Evolutionary conservation across 495 filamentous ascomycete genomes (phyloP).

Genomic region (Hypoxylon lienhwacheense): DNA sequence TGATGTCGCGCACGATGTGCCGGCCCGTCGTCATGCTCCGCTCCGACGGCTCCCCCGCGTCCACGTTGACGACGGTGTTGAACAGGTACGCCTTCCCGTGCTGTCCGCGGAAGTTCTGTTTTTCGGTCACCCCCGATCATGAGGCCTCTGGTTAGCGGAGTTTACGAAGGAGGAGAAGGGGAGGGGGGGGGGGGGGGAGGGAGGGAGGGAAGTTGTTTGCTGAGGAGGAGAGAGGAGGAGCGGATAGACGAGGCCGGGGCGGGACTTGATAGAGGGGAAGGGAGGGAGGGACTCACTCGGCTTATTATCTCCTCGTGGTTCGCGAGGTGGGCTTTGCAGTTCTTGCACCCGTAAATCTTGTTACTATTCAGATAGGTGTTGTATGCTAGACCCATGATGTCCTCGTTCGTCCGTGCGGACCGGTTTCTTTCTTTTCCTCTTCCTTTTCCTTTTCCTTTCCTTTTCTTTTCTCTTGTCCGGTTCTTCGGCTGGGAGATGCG

Average conservation of each 20-base stretch:
- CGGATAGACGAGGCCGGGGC: background rate
- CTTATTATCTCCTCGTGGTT: conserved; percentile 96
- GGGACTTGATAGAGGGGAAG: conserved; percentile 4
- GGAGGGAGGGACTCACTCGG: conserved; percentile 57
- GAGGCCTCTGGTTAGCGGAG: no score
- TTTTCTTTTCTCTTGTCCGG: no score
- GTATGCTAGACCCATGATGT: conserved; percentile 88
- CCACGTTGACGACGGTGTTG: conserved; percentile 89
- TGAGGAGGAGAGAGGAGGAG: background rate
- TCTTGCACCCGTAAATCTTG: conserved; percentile 94
- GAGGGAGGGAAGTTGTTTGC: background rate
- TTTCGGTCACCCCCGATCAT: no score
- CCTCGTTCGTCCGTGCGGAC: conserved; percentile 6
- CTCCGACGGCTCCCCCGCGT: conserved; percentile 75
- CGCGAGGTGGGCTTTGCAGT: conserved; percentile 91
- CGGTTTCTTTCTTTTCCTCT: no score
- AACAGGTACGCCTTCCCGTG: conserved; percentile 99
- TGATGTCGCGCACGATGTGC: conserved; percentile 91
- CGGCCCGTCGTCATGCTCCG: conserved; percentile 98
- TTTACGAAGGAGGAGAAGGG: background rate
- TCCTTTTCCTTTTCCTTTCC: no score
- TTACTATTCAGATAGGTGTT: conserved; percentile 90
- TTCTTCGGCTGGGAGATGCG: no score
- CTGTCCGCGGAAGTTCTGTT: conserved; percentile 95
- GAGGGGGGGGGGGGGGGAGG: background rate